phyloP scores from a whole-genome alignment of 345 rosid species.

The Populus davidiana region DNA sequence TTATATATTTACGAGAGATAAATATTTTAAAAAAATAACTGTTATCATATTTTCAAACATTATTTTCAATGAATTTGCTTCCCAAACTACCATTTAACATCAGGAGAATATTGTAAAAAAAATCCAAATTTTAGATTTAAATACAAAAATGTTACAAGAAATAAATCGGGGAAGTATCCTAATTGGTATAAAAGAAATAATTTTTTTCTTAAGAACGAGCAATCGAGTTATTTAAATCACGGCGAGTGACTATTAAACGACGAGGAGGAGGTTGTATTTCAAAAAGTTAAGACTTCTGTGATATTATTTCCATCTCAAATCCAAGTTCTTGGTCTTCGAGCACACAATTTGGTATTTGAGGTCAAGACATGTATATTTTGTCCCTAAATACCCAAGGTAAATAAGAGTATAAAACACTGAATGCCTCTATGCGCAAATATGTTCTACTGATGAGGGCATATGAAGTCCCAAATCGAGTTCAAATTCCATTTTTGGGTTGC shows the following conservation, averaged over 20 bases:
- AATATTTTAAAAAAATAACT: too few species aligned
- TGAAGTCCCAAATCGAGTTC: slow-evolving; percentile 8
- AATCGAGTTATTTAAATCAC: background rate
- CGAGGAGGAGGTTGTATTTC: background rate
- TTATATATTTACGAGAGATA: accelerated
- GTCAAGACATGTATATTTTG: too few species aligned
- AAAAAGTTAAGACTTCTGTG: background rate
- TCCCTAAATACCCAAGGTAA: background rate
- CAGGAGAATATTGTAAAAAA: too few species aligned
- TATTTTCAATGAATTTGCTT: too few species aligned
- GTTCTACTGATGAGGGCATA: background rate
- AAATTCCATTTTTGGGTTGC: background rate
- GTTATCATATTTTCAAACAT: too few species aligned
- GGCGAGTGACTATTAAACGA: background rate
- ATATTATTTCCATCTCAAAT: background rate
- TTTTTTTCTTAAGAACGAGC: background rate
- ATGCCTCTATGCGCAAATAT: background rate
- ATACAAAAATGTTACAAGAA: background rate
- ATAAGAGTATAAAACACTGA: background rate
- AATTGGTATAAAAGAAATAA: background rate
- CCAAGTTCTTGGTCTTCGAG: too few species aligned
- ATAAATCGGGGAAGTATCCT: background rate
- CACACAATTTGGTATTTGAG: too few species aligned
- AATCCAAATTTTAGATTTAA: too few species aligned
- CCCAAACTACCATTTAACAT: too few species aligned